Evolutionary conservation across 108 stramenopile species (phyloP), one percentile per base, ranked within the genome.

Genomic region (Fragilaria crotonensis): DNA sequence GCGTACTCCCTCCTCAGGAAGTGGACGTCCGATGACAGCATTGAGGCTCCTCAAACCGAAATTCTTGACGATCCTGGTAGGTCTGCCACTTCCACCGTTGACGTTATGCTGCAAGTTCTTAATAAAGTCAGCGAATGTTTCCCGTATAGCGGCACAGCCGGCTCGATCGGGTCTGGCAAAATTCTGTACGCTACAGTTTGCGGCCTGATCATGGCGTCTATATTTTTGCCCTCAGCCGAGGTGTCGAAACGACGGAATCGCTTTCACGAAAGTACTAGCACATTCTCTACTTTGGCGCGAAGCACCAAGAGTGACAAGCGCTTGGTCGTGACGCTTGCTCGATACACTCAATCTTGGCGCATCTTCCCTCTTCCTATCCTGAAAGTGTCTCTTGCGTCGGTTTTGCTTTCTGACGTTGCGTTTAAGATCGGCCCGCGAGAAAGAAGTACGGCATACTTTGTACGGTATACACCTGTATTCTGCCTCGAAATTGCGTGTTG

Each of bases 401-500:
- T 11, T 26, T 48, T 60, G n/a, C 41, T 67, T 26, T 66, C 63
- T 26, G 71, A 71, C 33, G 25, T 48, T 45, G 56, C 57, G 18
- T 65, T 61, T 41, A 63, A 75, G 26, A 2, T 75, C 5, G 62
- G 63, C 48, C 56, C 54, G 63, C 73, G 69, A 51, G 72, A 48
- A 57, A 57, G 59, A 62, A 63, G 73, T 5, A 29, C 69, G 27
- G 67, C 63, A 25, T 71, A 66, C 18, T 5, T 67, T 31, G 71
- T 64, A 4, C 59, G 64, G 25, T 89, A 88, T 60, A 80, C 63
- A 25, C 92, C 92, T 26, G 72, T 92, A 0, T 93, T 95, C 66
- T 95, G 91, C 63, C 64, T 88, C 5, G 94, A 95, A 70, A 75
- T 80, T 29, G 91, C 91, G 3, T 90, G 87, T 55, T 87, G 79